phyloP scores from a whole-genome alignment of 2,329 filamentous ascomycete species.

The Phoma sp. region DNA sequence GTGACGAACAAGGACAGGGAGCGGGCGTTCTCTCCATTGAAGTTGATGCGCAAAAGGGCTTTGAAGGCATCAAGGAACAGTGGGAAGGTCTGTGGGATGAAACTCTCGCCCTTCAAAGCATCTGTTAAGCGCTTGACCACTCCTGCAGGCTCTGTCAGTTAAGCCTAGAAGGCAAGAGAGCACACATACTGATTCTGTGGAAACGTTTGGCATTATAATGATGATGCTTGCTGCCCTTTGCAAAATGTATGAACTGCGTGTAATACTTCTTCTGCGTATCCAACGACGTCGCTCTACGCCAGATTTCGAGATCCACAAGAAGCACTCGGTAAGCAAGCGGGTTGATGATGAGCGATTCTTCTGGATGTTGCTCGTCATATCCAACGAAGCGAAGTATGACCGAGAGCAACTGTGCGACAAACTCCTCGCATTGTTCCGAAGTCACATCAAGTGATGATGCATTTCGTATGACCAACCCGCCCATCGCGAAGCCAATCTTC shows the following conservation, averaged over 20 bases:
- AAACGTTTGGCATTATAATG: slow-evolving; percentile 90
- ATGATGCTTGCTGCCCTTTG: slow-evolving; percentile 87
- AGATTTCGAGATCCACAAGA: slow-evolving; percentile 91
- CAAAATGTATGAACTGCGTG: slow-evolving; percentile 87
- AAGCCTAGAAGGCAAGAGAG: not conserved
- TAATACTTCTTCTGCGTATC: slow-evolving; percentile 90
- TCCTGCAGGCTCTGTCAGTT: slow-evolving; percentile 59
- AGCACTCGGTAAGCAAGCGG: slow-evolving; percentile 92
- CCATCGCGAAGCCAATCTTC: slow-evolving; percentile 69
- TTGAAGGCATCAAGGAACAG: slow-evolving; percentile 82
- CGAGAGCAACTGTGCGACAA: slow-evolving; percentile 70
- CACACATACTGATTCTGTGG: slow-evolving; percentile 81
- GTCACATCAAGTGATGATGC: slow-evolving; percentile 44
- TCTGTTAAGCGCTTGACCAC: slow-evolving; percentile 91
- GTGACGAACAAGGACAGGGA: slow-evolving; percentile 92
- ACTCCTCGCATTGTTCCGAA: slow-evolving; percentile 55
- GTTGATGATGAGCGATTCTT: slow-evolving; percentile 93
- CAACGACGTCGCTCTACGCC: slow-evolving; percentile 76
- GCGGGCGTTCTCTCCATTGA: slow-evolving; percentile 84
- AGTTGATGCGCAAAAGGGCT: slow-evolving; percentile 78
- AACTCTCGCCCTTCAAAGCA: slow-evolving; percentile 83
- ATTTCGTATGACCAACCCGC: slow-evolving; percentile 59
- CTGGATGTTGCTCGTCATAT: slow-evolving; percentile 79
- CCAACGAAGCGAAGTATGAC: slow-evolving; percentile 87
- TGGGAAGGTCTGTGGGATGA: slow-evolving; percentile 74